phyloP scores from a whole-genome alignment of 495 filamentous ascomycete species.

The Aspergillus baeticus region DNA sequence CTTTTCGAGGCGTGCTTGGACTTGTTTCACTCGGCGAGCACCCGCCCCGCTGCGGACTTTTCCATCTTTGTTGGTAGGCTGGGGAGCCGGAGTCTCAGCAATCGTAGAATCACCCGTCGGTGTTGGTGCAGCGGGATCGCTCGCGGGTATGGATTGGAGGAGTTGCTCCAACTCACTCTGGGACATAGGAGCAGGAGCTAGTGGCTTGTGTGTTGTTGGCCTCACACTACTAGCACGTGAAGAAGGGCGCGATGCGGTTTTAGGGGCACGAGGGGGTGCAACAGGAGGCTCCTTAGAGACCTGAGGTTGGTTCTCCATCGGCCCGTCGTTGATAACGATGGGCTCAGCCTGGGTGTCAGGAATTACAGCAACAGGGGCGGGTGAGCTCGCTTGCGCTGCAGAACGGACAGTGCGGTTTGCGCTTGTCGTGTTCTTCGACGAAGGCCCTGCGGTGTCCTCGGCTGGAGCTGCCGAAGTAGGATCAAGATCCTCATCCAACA shows the following conservation, averaged over 20 bases:
- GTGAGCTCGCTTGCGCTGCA: conserved; percentile 33
- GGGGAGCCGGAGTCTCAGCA: conserved; percentile 34
- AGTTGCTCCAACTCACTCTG: conserved; percentile 35
- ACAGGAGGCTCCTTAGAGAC: conserved; percentile 17
- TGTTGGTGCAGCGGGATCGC: conserved; percentile 53
- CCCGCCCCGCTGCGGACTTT: conserved; percentile 39
- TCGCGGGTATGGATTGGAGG: conserved; percentile 49
- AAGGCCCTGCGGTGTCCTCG: conserved; percentile 29
- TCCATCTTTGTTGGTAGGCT: conserved; percentile 22
- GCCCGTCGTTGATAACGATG: conserved; percentile 19
- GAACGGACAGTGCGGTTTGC: conserved; percentile 42
- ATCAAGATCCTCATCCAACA: conserved; percentile 50
- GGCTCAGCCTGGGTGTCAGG: conserved; percentile 24
- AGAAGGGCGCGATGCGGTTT: conserved; percentile 33
- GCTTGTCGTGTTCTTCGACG: conserved; percentile 37
- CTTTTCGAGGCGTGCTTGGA: conserved; percentile 54
- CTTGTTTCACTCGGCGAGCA: conserved; percentile 38
- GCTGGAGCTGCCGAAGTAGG: conserved; percentile 23
- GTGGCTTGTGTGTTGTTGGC: conserved; percentile 37
- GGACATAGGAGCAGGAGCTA: conserved; percentile 41
- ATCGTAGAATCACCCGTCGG: conserved; percentile 40
- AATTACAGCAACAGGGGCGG: conserved; percentile 21
- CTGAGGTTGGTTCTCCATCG: conserved; percentile 18
- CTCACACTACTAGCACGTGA: conserved; percentile 34
- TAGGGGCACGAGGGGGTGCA: conserved; percentile 24